Percentiles rank a stretch among this genome's conserved stretches.
These are phyloP conservation scores for Bruguiera hainesii DNA, from an alignment of 441 rosid genomes.

Conservation along the genomic window DNA sequence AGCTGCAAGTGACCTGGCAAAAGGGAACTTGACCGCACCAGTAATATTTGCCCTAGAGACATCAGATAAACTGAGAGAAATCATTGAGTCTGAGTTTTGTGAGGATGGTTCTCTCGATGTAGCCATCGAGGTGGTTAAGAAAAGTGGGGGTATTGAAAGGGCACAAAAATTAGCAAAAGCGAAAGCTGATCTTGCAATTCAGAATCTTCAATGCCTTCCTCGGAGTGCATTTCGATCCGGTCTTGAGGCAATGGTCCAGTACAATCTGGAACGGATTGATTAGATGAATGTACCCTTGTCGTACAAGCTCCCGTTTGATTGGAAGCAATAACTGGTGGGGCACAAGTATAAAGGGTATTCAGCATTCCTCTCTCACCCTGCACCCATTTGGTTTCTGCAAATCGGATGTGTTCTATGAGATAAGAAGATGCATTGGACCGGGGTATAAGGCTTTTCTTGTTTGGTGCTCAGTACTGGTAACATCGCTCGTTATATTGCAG, in stretches of 20 bases:
- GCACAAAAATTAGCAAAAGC: constrained; percentile 74
- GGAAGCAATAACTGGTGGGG: neutral
- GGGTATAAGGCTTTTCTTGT: no score
- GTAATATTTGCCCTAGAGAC: constrained; percentile 75
- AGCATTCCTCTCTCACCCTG: neutral
- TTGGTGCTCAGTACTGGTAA: no score
- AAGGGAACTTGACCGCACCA: constrained; percentile 89
- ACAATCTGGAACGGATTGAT: constrained; percentile 81
- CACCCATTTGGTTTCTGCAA: neutral
- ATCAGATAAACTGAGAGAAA: constrained; percentile 73
- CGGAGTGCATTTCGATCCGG: constrained; percentile 48
- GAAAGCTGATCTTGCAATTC: constrained; percentile 69
- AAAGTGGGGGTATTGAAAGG: constrained; percentile 59
- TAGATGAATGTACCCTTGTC: constrained; percentile 21
- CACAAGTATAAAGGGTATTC: neutral
- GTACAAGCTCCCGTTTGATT: neutral
- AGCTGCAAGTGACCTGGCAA: constrained; percentile 72
- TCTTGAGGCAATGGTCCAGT: constrained; percentile 76
- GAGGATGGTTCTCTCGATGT: constrained; percentile 76
- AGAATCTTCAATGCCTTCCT: constrained; percentile 68
- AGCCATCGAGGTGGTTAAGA: constrained; percentile 62
- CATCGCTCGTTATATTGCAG: no score
- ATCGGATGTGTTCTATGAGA: neutral
- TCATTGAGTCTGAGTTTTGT: constrained; percentile 83
- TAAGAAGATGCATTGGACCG: neutral